phyloP scores from a whole-genome alignment of 768 basidiomycete species.

The Tubosaeta sp. region DNA sequence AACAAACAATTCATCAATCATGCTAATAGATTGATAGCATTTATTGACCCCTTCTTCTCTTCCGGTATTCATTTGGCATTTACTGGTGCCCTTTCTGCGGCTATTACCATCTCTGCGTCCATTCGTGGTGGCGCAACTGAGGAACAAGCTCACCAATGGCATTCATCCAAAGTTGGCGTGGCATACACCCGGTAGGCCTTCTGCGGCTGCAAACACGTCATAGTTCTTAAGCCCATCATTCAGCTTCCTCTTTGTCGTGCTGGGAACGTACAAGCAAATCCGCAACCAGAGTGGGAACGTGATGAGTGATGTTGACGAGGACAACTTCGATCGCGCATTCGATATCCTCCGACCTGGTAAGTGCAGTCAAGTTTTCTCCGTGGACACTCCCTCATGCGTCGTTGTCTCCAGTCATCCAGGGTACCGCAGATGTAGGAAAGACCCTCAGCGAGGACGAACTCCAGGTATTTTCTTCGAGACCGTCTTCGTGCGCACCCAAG shows the following conservation, averaged over 20 bases:
- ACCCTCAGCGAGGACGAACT: not conserved
- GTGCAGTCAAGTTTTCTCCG: not conserved
- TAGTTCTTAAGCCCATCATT: not conserved
- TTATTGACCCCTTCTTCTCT: constrained; percentile 2
- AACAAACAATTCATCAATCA: not conserved
- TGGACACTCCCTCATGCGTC: not conserved
- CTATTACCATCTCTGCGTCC: not conserved
- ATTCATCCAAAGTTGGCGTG: constrained; percentile 7
- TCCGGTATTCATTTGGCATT: not conserved
- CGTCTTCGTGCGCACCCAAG: not conserved
- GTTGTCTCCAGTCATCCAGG: not conserved
- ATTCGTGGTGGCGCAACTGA: not conserved
- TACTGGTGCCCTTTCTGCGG: not conserved
- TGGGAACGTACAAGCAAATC: constrained; percentile 9
- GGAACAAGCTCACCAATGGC: constrained; percentile 4
- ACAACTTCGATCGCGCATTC: constrained; percentile 6
- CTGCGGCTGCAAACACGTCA: too few relatives aligned
- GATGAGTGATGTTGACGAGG: constrained; percentile 11
- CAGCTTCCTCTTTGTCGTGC: constrained; percentile 2
- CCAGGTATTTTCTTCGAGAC: not conserved
- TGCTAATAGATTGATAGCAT: not conserved
- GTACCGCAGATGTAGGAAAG: not conserved
- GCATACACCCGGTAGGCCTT: constrained; percentile 1
- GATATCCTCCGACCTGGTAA: not conserved
- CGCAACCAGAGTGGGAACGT: constrained; percentile 3